Evolutionary conservation across 1,284 basidiomycete genomes (phyloP), one percentile per base, ranked within the genome.

Genomic region (Irpex sp.): DNA sequence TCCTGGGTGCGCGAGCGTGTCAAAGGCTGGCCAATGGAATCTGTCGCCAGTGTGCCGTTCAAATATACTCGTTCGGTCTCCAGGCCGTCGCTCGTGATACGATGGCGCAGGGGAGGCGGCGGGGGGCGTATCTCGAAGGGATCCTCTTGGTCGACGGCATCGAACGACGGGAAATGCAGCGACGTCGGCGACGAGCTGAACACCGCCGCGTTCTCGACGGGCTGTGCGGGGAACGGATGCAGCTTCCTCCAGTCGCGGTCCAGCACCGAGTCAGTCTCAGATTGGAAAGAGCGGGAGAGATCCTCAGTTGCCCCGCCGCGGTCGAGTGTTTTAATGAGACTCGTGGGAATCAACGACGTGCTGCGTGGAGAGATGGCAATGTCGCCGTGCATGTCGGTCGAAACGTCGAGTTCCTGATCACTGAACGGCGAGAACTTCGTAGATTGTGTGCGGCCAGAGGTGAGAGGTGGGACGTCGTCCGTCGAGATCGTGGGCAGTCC

Each of bases 291-390:
- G 60, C 81, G 77, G 5, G 83, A 78, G 7, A 83, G 62, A 46
- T 70, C 72, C 61, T 77, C 76, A 26, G 31, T 39, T 1, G 17
- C 17, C 46, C 62, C 26, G 55, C 54, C 57, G 37, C 75, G 72
- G 62, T 89, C 85, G 11, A 89, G 74, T 15, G 87, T 83, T 56
- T 79, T 78, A 67, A 87, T 84, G 50, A 88, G 76, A 67, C 82
- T 81, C 57, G 79, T 81, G 36, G 86, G 83, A 63, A 90, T 84
- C 61, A 84, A 76, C n/a, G 81, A 80, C 59, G 82, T 62, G 67
- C 73, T 68, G 60, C 65, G 59, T 33, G 73, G 72, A 33, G 73
- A 74, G 53, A 71, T 66, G 33, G 65, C 67, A 39, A 66, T 63
- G 33, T 64, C 67, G 17, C 60, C 55, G 9, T 64, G 58, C 13